Percentiles rank a stretch among this genome's conserved stretches.
Evolutionary conservation across 768 basidiomycete species (phyloP).

Genomic region (Mycena amicta): DNA sequence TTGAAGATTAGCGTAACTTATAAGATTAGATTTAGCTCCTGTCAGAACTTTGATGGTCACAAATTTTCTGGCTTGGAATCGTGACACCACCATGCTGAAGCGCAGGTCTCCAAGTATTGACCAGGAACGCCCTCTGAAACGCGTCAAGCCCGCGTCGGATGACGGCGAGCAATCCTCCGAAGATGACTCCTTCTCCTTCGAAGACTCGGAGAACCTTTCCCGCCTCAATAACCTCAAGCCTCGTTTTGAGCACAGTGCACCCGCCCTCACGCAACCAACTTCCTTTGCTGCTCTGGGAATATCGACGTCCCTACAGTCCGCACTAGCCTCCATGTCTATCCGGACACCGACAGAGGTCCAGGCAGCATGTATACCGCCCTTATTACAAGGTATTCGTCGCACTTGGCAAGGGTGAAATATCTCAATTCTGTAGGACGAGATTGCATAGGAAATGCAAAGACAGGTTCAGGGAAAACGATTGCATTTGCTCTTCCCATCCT

Average conservation of each 20-base stretch:
- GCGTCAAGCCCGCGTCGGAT: neutral
- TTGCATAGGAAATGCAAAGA: conserved; percentile 97
- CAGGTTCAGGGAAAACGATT: conserved; percentile 96
- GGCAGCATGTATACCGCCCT: conserved; percentile 83
- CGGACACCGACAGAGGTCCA: conserved; percentile 85
- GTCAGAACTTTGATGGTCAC: too few species aligned
- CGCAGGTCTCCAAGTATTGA: neutral
- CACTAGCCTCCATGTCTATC: conserved; percentile 85
- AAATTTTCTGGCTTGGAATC: neutral
- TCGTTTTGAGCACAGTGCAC: conserved; percentile 9
- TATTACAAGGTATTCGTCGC: conserved; percentile 62
- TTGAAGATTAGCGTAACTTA: neutral
- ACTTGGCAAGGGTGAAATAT: neutral
- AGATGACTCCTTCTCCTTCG: neutral
- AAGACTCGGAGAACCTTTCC: neutral
- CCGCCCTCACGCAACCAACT: conserved; percentile 9
- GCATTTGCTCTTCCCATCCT: conserved; percentile 96
- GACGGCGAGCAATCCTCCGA: neutral
- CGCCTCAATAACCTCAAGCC: conserved; percentile 1
- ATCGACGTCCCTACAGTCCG: conserved; percentile 57
- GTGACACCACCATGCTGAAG: neutral
- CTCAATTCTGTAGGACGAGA: conserved; percentile 69
- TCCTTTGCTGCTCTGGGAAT: conserved; percentile 65
- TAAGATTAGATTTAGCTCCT: neutral
- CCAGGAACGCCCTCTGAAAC: neutral